Conservation (phyloP, 1,284 basidiomycete species). For the Cutaneotrichosporon sp. region DNA sequence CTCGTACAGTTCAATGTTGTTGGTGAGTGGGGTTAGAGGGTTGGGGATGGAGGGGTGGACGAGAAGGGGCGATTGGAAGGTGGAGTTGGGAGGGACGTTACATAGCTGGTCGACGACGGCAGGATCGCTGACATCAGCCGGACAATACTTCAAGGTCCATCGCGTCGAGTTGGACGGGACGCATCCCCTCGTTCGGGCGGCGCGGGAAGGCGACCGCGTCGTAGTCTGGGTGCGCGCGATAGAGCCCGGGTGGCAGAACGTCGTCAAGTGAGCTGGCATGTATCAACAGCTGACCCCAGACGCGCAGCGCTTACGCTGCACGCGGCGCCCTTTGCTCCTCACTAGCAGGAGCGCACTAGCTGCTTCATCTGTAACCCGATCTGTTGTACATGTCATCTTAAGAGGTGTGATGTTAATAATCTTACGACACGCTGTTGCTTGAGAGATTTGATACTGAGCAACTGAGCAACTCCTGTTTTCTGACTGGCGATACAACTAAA, state of each 20-base stretch:
- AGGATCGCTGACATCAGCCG: conserved; percentile 27
- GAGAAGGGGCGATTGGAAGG: too few species aligned
- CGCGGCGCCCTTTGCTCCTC: conserved; percentile 20
- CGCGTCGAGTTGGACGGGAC: conserved; percentile 24
- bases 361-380: too few species aligned
- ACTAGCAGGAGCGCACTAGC: background rate
- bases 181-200: conserved; percentile 32
- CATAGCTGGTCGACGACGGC: background rate
- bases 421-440: too few species aligned
- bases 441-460: too few species aligned
- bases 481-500: too few species aligned
- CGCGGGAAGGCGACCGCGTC: conserved; percentile 39
- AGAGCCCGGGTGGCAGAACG: conserved; percentile 46
- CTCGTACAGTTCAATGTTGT: conserved; percentile 44
- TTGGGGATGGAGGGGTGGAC: too few species aligned
- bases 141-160: conserved; percentile 45
- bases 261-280: conserved; percentile 27
- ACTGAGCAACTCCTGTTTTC: too few species aligned
- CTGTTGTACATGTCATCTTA: too few species aligned
- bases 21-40: too few species aligned
- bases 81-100: too few species aligned
- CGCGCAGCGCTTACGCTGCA: conserved; percentile 35
- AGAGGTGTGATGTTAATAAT: too few species aligned
- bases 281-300: conserved; percentile 15
- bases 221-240: conserved; percentile 44